Percentiles rank a stretch among this genome's conserved stretches.
phyloP scores from a whole-genome alignment of 257 asterid species.

The Solanum verrucosum region DNA sequence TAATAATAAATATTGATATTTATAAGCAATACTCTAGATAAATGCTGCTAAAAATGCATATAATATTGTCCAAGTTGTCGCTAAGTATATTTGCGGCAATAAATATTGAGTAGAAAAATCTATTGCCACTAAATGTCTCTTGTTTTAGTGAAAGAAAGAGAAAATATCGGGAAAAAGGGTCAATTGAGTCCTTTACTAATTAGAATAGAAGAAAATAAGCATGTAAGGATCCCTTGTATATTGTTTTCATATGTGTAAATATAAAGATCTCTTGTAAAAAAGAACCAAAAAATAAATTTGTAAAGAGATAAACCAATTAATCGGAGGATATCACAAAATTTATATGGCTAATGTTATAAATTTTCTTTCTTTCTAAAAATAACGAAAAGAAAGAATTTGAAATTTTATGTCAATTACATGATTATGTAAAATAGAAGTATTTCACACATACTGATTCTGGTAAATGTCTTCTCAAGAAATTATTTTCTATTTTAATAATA shows the following conservation, averaged over 20 bases:
- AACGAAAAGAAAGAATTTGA: not conserved
- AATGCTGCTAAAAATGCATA: not conserved
- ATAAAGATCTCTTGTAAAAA: not conserved
- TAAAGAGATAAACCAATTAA: not conserved
- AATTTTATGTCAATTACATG: not conserved
- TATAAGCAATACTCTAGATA: not conserved
- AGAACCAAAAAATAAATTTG: not conserved
- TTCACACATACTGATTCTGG: not conserved
- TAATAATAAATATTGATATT: no score
- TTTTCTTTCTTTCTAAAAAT: not conserved
- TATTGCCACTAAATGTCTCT: no score
- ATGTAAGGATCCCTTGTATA: not conserved
- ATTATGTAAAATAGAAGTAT: not conserved
- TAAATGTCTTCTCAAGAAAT: not conserved
- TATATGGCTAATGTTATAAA: not conserved
- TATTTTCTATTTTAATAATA: not conserved
- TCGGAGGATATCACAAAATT: not conserved
- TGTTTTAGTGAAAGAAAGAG: not conserved
- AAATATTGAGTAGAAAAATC: no score
- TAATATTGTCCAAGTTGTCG: not conserved
- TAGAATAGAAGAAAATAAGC: not conserved
- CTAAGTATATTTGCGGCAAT: not conserved
- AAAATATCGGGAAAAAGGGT: not conserved
- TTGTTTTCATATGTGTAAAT: not conserved
- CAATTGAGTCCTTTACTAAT: not conserved